Percentiles rank a stretch among this genome's conserved stretches.
phyloP scores from a whole-genome alignment of 1,284 basidiomycete species.

The Sphagnurus paluster region DNA sequence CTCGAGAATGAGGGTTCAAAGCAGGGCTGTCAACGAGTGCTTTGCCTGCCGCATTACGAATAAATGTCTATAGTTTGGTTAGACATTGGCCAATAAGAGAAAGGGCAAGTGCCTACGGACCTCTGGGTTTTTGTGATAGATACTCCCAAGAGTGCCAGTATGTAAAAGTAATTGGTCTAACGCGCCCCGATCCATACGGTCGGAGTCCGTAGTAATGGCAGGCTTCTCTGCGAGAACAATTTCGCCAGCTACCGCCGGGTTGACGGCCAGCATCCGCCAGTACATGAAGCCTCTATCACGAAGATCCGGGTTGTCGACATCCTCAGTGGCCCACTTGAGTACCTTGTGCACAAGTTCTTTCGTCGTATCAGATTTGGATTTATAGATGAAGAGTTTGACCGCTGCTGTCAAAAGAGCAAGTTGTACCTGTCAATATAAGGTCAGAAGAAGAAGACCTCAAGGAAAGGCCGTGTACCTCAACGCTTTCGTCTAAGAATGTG shows the following conservation, averaged over 20 bases:
- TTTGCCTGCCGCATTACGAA: constrained; percentile 74
- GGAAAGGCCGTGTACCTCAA: constrained; percentile 64
- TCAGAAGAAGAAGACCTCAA: not conserved
- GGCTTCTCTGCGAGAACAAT: constrained; percentile 96
- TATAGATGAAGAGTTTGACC: constrained; percentile 97
- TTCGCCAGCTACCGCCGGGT: constrained; percentile 86
- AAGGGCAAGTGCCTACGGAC: constrained; percentile 45
- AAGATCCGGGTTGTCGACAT: constrained; percentile 96
- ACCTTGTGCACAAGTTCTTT: constrained; percentile 95
- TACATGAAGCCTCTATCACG: constrained; percentile 99
- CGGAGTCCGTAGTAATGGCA: constrained; percentile 96
- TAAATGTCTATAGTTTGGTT: constrained; percentile 64
- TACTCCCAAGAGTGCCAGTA: constrained; percentile 81
- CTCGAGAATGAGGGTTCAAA: constrained; percentile 70
- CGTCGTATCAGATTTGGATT: constrained; percentile 78
- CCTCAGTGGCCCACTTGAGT: constrained; percentile 96
- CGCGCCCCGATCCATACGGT: constrained; percentile 94
- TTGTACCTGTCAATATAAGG: constrained; percentile 70
- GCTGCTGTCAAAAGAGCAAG: constrained; percentile 92
- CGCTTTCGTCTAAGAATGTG: constrained; percentile 91
- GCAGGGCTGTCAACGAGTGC: constrained; percentile 77
- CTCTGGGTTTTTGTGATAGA: constrained; percentile 89
- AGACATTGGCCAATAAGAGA: constrained; percentile 2
- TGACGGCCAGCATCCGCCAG: constrained; percentile 95
- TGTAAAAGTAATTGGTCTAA: constrained; percentile 87